phyloP scores from a whole-genome alignment of 2,329 filamentous ascomycete species.

The Metarhizium anisopliae region DNA sequence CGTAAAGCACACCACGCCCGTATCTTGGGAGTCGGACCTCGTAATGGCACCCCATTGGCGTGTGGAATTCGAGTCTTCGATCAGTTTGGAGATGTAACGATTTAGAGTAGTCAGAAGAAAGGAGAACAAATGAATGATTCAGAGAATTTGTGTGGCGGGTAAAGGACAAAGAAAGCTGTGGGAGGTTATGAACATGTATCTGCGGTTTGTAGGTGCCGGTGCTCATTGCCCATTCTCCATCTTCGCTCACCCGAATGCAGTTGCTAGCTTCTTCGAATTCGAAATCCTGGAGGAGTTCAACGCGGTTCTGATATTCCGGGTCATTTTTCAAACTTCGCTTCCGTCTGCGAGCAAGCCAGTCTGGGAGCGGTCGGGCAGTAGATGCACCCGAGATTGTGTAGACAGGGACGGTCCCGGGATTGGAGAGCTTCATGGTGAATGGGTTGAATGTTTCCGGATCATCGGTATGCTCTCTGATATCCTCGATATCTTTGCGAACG shows the following conservation, averaged over 20 bases:
- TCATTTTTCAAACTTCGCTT: slow-evolving; percentile 91
- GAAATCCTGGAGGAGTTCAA: slow-evolving; percentile 94
- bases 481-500: neutral
- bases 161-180: slow-evolving; percentile 88
- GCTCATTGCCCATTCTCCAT: slow-evolving; percentile 96
- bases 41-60: slow-evolving; percentile 78
- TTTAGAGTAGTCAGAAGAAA: slow-evolving; percentile 88
- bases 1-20: slow-evolving; percentile 81
- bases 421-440: slow-evolving; percentile 65
- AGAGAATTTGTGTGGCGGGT: slow-evolving; percentile 84
- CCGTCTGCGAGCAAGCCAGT: slow-evolving; percentile 86
- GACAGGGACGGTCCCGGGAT: slow-evolving; percentile 74
- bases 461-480: neutral
- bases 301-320: slow-evolving; percentile 82
- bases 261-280: slow-evolving; percentile 93
- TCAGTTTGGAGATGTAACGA: slow-evolving; percentile 90
- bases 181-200: slow-evolving; percentile 91
- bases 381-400: slow-evolving; percentile 93
- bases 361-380: slow-evolving; percentile 77
- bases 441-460: neutral
- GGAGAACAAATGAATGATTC: slow-evolving; percentile 82
- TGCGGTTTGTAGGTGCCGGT: slow-evolving; percentile 63
- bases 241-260: slow-evolving; percentile 83
- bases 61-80: slow-evolving; percentile 87
- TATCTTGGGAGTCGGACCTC: slow-evolving; percentile 85